Conservation (phyloP, 208 protist species). For the Leishmania guyanensis region DNA sequence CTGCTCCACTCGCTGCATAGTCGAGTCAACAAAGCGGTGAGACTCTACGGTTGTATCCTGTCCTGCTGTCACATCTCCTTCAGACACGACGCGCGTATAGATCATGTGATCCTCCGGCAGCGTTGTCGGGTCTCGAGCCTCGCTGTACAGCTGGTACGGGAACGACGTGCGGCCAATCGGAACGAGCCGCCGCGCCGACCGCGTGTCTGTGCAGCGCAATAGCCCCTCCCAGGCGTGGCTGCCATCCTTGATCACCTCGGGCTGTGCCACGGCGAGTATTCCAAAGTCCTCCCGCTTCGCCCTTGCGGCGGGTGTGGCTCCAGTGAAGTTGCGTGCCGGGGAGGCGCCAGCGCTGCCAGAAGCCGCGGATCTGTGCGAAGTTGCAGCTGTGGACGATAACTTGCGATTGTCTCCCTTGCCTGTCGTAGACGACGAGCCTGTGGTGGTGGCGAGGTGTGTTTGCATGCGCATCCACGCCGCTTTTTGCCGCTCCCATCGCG, state of each 20-base stretch:
- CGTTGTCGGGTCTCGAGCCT: constrained; percentile 40
- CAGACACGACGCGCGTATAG: constrained; percentile 59
- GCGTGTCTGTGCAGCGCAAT: constrained; percentile 42
- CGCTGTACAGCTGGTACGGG: constrained; percentile 73
- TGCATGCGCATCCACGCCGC: constrained; percentile 57
- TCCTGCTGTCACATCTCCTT: constrained; percentile 6
- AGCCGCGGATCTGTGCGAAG: neutral
- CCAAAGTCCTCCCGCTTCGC: constrained; percentile 55
- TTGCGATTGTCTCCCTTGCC: neutral
- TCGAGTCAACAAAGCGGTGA: neutral
- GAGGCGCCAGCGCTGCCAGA: neutral
- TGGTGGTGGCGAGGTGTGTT: constrained; percentile 20
- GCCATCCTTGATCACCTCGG: constrained; percentile 28
- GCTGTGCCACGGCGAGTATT: constrained; percentile 47
- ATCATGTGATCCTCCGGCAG: constrained; percentile 40
- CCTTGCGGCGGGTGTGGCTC: constrained; percentile 39
- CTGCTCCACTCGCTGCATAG: neutral
- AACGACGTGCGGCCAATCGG: constrained; percentile 63
- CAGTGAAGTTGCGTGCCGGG: constrained; percentile 41
- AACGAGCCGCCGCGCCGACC: constrained; percentile 51
- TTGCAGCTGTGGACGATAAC: neutral
- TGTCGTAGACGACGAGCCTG: neutral
- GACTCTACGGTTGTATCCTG: neutral
- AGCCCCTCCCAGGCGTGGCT: constrained; percentile 61
- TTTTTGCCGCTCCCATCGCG: constrained; percentile 68